Conservation (phyloP, 441 rosid species). For the Theobroma grandiflorum region DNA sequence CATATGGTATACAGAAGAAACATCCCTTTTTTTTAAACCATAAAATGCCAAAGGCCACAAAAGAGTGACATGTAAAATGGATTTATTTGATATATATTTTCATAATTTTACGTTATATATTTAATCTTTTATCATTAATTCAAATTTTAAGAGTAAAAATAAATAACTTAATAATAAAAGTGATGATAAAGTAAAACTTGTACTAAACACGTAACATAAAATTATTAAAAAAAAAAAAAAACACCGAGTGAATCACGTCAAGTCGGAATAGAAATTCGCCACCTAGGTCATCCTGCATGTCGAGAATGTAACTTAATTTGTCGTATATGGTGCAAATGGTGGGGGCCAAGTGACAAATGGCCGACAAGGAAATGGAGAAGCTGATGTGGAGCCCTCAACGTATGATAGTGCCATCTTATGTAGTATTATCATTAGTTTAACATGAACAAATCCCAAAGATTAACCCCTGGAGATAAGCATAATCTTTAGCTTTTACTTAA, state of each 20-base stretch:
- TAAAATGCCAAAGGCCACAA: slow-evolving; percentile 17
- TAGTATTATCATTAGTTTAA: slow-evolving; percentile 37
- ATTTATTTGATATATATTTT: too few relatives aligned
- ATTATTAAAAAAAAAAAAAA: too few relatives aligned
- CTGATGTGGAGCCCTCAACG: slow-evolving; percentile 50
- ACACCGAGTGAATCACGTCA: too few relatives aligned
- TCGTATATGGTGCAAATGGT: slow-evolving; percentile 47
- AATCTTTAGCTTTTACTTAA: slow-evolving; percentile 32
- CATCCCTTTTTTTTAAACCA: neutral
- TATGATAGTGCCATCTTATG: slow-evolving; percentile 37
- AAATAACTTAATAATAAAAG: too few relatives aligned
- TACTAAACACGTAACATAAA: too few relatives aligned
- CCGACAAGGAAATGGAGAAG: slow-evolving; percentile 69
- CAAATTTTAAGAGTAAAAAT: too few relatives aligned
- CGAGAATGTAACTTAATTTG: slow-evolving; percentile 32
- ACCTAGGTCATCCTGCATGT: slow-evolving; percentile 18
- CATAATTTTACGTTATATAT: too few relatives aligned
- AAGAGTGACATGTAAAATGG: neutral
- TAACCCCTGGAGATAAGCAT: slow-evolving; percentile 45
- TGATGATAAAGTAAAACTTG: too few relatives aligned
- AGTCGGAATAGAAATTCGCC: too few relatives aligned
- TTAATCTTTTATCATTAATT: too few relatives aligned
- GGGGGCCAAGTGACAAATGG: slow-evolving; percentile 54
- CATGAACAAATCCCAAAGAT: slow-evolving; percentile 46
- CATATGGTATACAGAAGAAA: neutral